phyloP scores from a whole-genome alignment of 768 basidiomycete genomes.

The Boletus sp. region DNA sequence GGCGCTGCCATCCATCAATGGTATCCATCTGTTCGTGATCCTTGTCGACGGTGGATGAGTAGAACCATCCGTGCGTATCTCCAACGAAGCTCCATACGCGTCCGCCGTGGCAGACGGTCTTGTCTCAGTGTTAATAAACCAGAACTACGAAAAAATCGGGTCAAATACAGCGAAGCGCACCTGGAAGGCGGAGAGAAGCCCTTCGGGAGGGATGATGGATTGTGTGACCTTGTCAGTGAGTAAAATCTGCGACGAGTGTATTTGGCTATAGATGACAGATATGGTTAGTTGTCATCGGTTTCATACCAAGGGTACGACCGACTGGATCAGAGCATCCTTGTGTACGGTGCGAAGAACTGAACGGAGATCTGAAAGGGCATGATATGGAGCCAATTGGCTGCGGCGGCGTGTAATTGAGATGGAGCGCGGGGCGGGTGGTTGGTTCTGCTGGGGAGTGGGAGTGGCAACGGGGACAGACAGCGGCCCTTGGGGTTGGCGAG shows the following conservation, averaged over 20 bases:
- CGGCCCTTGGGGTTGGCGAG: background rate
- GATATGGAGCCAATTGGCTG: background rate
- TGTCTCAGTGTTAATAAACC: background rate
- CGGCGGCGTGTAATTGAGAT: background rate
- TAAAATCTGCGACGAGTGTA: slow-evolving; percentile 39
- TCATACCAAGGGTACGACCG: background rate
- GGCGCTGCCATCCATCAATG: slow-evolving; percentile 37
- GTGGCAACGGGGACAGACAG: background rate
- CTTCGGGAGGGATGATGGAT: slow-evolving; percentile 24
- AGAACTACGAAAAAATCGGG: too few relatives aligned
- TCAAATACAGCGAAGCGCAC: slow-evolving; percentile 30
- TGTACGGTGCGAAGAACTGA: slow-evolving; percentile 11
- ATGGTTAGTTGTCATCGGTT: background rate
- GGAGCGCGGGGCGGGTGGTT: too few relatives aligned
- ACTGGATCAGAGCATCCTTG: slow-evolving; percentile 30
- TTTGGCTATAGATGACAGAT: slow-evolving; percentile 31
- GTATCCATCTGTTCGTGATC: background rate
- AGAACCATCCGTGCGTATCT: slow-evolving; percentile 53
- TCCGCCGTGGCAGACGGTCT: slow-evolving; percentile 37
- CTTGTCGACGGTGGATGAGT: slow-evolving; percentile 26
- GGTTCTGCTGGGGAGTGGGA: background rate
- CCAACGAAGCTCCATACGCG: slow-evolving; percentile 42
- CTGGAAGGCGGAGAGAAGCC: slow-evolving; percentile 45
- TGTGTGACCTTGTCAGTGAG: slow-evolving; percentile 34
- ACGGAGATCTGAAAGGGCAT: slow-evolving; percentile 13